Evolutionary conservation across 2,329 filamentous ascomycete genomes (phyloP), one percentile per base, ranked within the genome.

Genomic region (Keithomyces neogunnii): DNA sequence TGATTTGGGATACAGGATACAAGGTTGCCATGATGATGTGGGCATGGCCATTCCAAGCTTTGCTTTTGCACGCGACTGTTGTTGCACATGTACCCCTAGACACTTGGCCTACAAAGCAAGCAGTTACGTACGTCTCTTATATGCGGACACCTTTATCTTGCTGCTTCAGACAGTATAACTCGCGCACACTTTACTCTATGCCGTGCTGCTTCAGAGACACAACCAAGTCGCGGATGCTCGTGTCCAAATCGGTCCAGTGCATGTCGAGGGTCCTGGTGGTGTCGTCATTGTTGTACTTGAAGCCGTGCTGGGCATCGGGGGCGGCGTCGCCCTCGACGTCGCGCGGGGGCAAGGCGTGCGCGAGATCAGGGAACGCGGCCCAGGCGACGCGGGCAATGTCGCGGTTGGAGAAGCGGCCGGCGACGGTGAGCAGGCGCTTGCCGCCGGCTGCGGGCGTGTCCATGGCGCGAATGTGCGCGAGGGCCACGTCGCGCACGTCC

Each of bases 191-290:
- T 29, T n/a, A 2, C 35, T 28, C 68, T 31, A 62, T 59, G 1
- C 60, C 62, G 47, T 72, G 62, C n/a, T 61, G 62, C 65, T 85
- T 75, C 60, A 89, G 65, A 33, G 78, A 84, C 66, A 80, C 80
- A 19, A 87, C 75, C 5, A 82, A 76, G 60, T 89, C 85, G 5
- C 76, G 70, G 31, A 85, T 72, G 31, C 72, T 77, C 67, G 26
- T 11, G 9, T 59, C 49, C 6, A 51, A 36, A 11, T 38, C 31
- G 11, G 44, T 51, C 49, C 49, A 48, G 30, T 47, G n/a, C 19
- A 48, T 31, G 3, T 38, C 44, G 44, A 51, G 28, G 7, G 32
- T 11, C n/a, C 10, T 43, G 6, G 36, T 30, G 26, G 49, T 45
- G 44, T 9, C 29, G n/a, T 45, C 44, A 6, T 29, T 46, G 31